phyloP scores from a whole-genome alignment of 768 basidiomycete species.

The Terana coerulea region DNA sequence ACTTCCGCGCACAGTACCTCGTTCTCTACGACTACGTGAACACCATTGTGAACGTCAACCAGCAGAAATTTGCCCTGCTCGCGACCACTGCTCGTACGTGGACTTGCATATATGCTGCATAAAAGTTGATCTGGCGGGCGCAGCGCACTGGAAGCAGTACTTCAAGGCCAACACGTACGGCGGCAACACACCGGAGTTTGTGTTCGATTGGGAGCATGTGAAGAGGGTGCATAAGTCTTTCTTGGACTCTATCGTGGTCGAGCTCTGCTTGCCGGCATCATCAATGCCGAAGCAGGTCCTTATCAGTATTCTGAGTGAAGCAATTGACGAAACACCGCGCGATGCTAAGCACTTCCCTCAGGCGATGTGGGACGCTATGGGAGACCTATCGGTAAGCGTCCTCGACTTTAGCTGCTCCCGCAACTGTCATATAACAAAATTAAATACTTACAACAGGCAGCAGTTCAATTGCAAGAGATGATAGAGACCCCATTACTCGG shows the following conservation, averaged over 20 bases:
- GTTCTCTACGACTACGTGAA: conserved; percentile 61
- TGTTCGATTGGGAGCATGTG: conserved; percentile 64
- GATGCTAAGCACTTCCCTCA: conserved; percentile 78
- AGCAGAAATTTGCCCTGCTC: conserved; percentile 63
- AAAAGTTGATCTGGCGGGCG: background rate
- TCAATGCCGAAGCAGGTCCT: conserved; percentile 65
- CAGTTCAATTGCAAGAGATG: conserved; percentile 61
- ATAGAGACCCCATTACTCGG: conserved; percentile 61
- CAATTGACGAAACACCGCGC: conserved; percentile 66
- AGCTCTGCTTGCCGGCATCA: conserved; percentile 72
- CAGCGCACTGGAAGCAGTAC: conserved; percentile 71
- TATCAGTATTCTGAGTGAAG: conserved; percentile 64
- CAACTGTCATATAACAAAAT: too few species aligned
- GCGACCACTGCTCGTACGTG: conserved; percentile 67
- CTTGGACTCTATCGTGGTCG: conserved; percentile 79
- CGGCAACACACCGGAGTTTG: conserved; percentile 45
- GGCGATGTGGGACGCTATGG: conserved; percentile 75
- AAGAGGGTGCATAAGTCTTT: conserved; percentile 70
- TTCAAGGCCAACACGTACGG: conserved; percentile 58
- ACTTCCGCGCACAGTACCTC: conserved; percentile 57
- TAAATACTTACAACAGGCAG: conserved; percentile 49
- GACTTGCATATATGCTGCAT: background rate
- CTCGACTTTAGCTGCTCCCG: conserved; percentile 7
- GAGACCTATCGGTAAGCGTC: conserved; percentile 75
- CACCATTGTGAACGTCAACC: conserved; percentile 54